phyloP scores from a whole-genome alignment of 768 basidiomycete species.

The Boletus subparvulus region DNA sequence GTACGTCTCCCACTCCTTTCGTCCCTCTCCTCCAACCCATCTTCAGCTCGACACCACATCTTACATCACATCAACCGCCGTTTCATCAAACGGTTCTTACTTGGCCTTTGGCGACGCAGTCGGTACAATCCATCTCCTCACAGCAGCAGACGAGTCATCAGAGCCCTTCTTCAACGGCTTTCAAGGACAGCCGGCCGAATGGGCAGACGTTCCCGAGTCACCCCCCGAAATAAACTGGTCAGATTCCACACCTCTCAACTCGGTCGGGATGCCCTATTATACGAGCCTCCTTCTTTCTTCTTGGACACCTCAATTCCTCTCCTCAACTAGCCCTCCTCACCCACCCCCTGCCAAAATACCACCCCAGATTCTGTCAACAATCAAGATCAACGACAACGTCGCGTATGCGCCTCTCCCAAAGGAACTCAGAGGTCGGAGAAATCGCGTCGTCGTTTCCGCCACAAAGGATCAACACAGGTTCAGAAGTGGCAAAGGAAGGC shows the following conservation, averaged over 20 bases:
- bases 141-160: slow-evolving; percentile 62
- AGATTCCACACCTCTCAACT: slow-evolving; percentile 84
- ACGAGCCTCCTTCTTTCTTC: slow-evolving; percentile 69
- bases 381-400: slow-evolving; percentile 83
- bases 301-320: slow-evolving; percentile 55
- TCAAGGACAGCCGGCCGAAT: slow-evolving; percentile 81
- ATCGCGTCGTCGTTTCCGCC: slow-evolving; percentile 57
- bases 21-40: neutral
- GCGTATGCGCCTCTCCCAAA: slow-evolving; percentile 88
- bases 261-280: slow-evolving; percentile 88
- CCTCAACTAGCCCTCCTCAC: slow-evolving; percentile 44
- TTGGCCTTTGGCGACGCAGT: slow-evolving; percentile 90
- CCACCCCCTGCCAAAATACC: slow-evolving; percentile 81
- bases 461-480: slow-evolving; percentile 72
- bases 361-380: slow-evolving; percentile 52
- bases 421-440: slow-evolving; percentile 57
- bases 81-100: slow-evolving; percentile 78
- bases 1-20: slow-evolving; percentile 36
- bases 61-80: too few relatives aligned
- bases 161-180: slow-evolving; percentile 83
- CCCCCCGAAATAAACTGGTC: slow-evolving; percentile 76
- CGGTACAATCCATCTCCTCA: slow-evolving; percentile 78
- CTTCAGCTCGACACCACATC: too few relatives aligned
- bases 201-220: slow-evolving; percentile 73
- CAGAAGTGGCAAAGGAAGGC: slow-evolving; percentile 70